Base-by-base conservation (phyloP, 208 protist genomes). In the Crithidia bombi region DNA sequence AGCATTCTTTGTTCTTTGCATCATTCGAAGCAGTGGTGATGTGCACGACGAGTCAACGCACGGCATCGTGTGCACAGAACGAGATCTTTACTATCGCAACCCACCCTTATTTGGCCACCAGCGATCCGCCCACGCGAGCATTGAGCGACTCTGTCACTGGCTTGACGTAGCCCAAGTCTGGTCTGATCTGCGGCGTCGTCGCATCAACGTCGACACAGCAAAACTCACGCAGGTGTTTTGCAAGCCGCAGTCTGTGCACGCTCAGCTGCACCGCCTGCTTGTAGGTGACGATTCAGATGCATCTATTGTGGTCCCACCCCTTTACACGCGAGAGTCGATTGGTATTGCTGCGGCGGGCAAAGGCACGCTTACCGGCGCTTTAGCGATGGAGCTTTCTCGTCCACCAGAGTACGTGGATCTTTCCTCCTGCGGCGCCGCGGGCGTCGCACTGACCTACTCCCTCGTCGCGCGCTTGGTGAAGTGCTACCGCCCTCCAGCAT, bases 51-150 rank as follows among this genome's bases (percentile, higher is more conserved):
- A 5, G 9, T 41, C 64, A 5, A 15, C 9, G 0, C 25, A 1
- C 2, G 0, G 23, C 39, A 17, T 14, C 23, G 64, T 77, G 43
- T 87, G 79, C 64, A 96, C 86, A 19, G 87, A 93, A 69, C 79
- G 90, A 11, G 86, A 90, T 52, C 65, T 96, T 17, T 93, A 93
- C 74, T 96, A 96, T 66, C 75, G 81, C 17, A 73, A 86, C 21
- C 77, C 86, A 1, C 41, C 21, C 21, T 70, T 96, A 14, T 96
- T 93, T 64, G 74, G 58, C 11, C 38, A 58, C 3, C 84, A 83
- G 56, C 65, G 69, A 3, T 57, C 46, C 15, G 75, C 80, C 3
- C 81, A 81, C 51, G 30, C 50, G 10, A 64, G 63, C 33, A 14
- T 86, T 14, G 50, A 68, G 28, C 79, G 79, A 6, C 54, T 84